Base-by-base conservation (phyloP, 441 rosid genomes). In the Populus trichocarpa region DNA sequence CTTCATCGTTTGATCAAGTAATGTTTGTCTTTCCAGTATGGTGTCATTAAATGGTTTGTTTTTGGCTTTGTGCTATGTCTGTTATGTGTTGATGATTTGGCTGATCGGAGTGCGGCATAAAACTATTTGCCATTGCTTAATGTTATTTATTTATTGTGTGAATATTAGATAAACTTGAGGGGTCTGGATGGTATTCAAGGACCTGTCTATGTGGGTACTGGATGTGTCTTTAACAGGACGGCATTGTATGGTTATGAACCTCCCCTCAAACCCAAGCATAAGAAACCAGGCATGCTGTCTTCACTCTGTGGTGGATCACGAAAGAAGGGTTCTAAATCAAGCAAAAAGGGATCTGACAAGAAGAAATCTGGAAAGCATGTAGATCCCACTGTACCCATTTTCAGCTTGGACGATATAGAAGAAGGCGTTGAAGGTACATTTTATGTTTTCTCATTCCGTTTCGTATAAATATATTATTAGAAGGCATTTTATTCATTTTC, bases 121-220 rank as follows among this genome's bases (percentile, higher is more conserved):
- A 35, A 38, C 46, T 66, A 10, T 25, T 75, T 46, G 3, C 73
- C 38, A 28, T 63, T 59, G 26, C 14, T 72, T 70, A 3, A 36
- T 33, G 61, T 36, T 18, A 78, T 42, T 30, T 69, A 6, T 35
- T 35, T 35, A 71, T 70, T 30, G 76, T 82, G 18, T 75, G 71
- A 67, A 72, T 77, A 3, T 53, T 87, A 94, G 99, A 96, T 96
- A 25, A 96, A 96, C 83, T 89, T 96, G 93, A 93, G 98, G 86
- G 98, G 99, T 79, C 84, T 92, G 74, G 99, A 96, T 84, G 98
- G 99, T 42, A 90, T 96, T 85, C 99, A 96, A 90, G 99, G 99
- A 63, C 99, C 98, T 66, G 99, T 96, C 22, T 96, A 96, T 68
- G 99, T 96, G 76, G 99, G 99, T 77, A 94, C 99, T 22, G 99